phyloP scores from a whole-genome alignment of 2,329 filamentous ascomycete species.

The Botrytis paeoniae region DNA sequence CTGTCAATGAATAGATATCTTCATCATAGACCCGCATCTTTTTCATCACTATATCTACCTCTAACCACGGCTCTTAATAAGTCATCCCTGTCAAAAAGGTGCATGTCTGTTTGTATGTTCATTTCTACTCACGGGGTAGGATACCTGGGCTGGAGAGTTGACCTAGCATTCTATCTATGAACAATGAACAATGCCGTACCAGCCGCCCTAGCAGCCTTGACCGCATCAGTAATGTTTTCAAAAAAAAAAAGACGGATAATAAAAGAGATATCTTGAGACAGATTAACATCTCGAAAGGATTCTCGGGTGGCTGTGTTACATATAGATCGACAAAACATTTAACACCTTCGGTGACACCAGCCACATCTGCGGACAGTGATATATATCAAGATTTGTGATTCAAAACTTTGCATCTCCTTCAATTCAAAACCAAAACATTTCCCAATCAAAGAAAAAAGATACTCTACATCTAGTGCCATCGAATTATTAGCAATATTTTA shows the following conservation, averaged over 20 bases:
- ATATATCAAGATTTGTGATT: not conserved
- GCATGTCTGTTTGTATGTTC: not conserved
- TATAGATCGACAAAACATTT: not conserved
- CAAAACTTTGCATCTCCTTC: not conserved
- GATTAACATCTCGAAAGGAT: no score
- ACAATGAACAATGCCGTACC: not conserved
- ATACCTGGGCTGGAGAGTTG: not conserved
- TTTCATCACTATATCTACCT: not conserved
- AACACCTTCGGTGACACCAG: not conserved
- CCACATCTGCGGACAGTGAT: not conserved
- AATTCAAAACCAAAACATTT: not conserved
- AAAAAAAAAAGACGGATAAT: not conserved
- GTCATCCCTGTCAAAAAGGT: not conserved
- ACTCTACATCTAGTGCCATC: not conserved
- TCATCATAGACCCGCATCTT: not conserved
- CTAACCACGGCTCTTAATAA: not conserved
- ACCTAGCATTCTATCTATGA: not conserved
- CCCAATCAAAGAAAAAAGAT: not conserved
- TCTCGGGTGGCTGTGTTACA: not conserved
- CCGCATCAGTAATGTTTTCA: not conserved
- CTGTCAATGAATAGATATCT: not conserved
- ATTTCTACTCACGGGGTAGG: not conserved
- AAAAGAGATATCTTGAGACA: not conserved
- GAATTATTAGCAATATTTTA: not conserved
- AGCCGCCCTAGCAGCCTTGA: not conserved